phyloP scores from a whole-genome alignment of 306 rosid species.

The Purshia tridentata region DNA sequence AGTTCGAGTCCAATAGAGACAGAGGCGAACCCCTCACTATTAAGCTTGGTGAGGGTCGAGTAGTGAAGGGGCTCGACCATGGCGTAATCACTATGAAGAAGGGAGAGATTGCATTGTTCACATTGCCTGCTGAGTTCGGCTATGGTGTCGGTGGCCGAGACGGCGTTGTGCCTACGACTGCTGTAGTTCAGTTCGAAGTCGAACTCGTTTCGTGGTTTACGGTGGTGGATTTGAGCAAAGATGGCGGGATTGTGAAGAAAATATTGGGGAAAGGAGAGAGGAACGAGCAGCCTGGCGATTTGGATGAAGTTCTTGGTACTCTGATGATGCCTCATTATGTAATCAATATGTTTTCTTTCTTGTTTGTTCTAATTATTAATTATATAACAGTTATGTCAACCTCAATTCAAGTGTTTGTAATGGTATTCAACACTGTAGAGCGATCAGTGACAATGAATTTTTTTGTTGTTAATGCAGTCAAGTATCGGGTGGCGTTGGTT shows the following conservation, averaged over 20 bases:
- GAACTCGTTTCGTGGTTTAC: conserved; percentile 63
- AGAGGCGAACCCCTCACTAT: conserved; percentile 36
- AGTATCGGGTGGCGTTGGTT: conserved; percentile 42
- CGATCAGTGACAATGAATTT: neutral
- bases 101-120: conserved; percentile 62
- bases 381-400: neutral
- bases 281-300: conserved; percentile 46
- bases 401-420: neutral
- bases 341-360: conserved; percentile 3
- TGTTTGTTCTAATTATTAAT: neutral
- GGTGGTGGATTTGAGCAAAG: conserved; percentile 56
- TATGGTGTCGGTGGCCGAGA: conserved; percentile 15
- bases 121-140: conserved; percentile 41
- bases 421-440: neutral
- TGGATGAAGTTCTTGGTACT: conserved; percentile 73
- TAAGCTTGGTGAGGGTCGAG: conserved; percentile 57
- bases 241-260: conserved; percentile 68
- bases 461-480: conserved; percentile 45
- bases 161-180: conserved; percentile 25
- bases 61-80: conserved; percentile 50
- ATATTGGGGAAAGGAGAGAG: conserved; percentile 46
- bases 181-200: conserved; percentile 47
- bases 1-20: conserved; percentile 53
- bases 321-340: conserved; percentile 15
- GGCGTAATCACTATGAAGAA: conserved; percentile 56